A percentile compares a stretch with the other conserved stretches of the same genome.
These are phyloP conservation scores for Cytidiella melzeri DNA, from an alignment of 768 basidiomycete species.

Conservation along the genomic window DNA sequence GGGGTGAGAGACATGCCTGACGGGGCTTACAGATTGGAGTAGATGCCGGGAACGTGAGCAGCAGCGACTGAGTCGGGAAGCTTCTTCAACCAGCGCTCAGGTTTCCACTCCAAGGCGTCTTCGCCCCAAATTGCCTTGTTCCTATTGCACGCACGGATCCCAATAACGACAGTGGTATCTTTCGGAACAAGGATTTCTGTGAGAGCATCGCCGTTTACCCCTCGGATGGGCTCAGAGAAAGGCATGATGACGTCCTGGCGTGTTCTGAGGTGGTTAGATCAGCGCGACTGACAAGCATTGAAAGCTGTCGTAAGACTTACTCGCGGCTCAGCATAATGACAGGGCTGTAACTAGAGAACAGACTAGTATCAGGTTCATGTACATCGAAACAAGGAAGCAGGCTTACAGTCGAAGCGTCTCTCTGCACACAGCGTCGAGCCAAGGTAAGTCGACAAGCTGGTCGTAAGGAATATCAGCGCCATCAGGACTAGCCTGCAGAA, in stretches of 20 bases:
- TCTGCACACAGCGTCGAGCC: conserved; percentile 58
- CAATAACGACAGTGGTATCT: conserved; percentile 38
- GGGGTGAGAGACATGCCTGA: too few species aligned
- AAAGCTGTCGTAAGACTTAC: conserved; percentile 6
- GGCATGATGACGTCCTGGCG: conserved; percentile 53
- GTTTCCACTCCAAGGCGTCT: conserved; percentile 51
- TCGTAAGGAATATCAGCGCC: conserved; percentile 15
- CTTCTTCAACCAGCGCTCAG: conserved; percentile 53
- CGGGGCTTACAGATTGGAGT: conserved; percentile 14
- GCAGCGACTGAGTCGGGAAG: conserved; percentile 14
- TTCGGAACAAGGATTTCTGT: conserved; percentile 39
- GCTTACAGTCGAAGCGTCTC: conserved; percentile 47
- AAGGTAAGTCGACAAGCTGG: conserved; percentile 36
- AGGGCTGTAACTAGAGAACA: conserved; percentile 38
- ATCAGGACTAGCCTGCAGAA: conserved; percentile 7
- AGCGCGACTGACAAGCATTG: not conserved
- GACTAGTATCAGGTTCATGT: not conserved
- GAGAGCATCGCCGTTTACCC: conserved; percentile 33
- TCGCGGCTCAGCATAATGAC: conserved; percentile 30
- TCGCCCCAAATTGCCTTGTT: conserved; percentile 56
- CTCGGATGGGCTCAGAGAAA: conserved; percentile 42
- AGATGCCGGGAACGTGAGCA: conserved; percentile 19
- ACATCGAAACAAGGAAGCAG: too few species aligned
- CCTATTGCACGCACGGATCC: conserved; percentile 42
- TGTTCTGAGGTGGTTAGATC: conserved; percentile 24